phyloP scores from a whole-genome alignment of 2,329 filamentous ascomycete genomes.

The Cladosporium sp. region DNA sequence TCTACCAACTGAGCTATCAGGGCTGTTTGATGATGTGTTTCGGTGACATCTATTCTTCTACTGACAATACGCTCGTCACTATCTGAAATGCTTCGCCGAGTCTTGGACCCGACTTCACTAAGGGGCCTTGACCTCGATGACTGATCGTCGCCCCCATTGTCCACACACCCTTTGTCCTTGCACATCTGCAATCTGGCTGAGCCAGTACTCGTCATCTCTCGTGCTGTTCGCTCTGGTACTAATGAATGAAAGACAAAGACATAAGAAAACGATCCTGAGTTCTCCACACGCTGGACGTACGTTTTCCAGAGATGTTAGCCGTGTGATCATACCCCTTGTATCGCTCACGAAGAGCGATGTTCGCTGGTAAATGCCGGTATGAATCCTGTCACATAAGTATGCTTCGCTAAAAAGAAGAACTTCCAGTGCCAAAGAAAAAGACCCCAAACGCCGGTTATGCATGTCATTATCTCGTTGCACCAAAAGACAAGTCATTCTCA shows the following conservation, averaged over 20 bases:
- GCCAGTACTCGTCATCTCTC: background rate
- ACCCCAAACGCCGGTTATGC: background rate
- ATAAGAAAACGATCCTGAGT: background rate
- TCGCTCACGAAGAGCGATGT: background rate
- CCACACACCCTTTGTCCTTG: background rate
- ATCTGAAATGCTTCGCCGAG: background rate
- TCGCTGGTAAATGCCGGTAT: background rate
- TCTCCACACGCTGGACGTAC: background rate
- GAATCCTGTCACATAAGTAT: background rate
- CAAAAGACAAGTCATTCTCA: background rate
- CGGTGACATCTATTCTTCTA: too few relatives aligned
- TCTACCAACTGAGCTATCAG: conserved; percentile 20
- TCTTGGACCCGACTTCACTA: background rate
- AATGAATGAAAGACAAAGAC: background rate
- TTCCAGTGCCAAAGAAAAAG: background rate
- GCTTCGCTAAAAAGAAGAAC: background rate
- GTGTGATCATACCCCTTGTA: background rate
- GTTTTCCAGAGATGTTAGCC: background rate
- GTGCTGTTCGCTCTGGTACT: background rate
- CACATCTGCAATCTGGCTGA: background rate
- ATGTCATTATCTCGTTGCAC: background rate
- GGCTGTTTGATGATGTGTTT: background rate
- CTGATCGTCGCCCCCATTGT: background rate
- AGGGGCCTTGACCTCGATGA: background rate
- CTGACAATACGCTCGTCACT: background rate